Percentiles rank a stretch among this genome's conserved stretches.
phyloP scores from a whole-genome alignment of 192 early-diverging fungal species.

The Linnemannia exigua region DNA sequence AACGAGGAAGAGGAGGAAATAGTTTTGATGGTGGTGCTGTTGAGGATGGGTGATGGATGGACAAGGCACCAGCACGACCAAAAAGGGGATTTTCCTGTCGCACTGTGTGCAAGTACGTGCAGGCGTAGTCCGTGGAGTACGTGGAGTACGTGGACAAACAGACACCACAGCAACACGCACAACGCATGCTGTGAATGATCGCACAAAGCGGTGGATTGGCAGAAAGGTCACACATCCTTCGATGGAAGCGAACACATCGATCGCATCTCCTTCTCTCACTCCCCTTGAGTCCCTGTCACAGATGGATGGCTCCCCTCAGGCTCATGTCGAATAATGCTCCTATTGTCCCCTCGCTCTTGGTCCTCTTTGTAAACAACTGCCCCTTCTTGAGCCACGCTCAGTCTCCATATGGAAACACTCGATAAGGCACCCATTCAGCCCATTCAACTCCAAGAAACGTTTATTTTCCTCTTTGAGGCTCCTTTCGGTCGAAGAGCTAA shows the following conservation, averaged over 20 bases:
- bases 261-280: background rate
- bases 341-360: background rate
- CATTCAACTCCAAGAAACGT: no score
- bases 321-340: background rate
- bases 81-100: background rate
- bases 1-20: background rate
- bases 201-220: no score
- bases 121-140: no score
- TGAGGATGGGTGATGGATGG: background rate
- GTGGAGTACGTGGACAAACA: no score
- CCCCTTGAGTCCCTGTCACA: no score
- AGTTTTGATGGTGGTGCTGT: background rate
- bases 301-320: background rate
- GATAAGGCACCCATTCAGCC: no score
- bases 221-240: no score
- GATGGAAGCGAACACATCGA: background rate
- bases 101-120: no score
- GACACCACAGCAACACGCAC: no score
- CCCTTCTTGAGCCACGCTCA: background rate
- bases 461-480: background rate
- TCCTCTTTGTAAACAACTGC: background rate
- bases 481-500: no score
- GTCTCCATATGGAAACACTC: no score
- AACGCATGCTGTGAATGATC: no score
- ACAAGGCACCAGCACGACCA: background rate